These are phyloP conservation scores for Suillus sp. DNA, from an alignment of 768 basidiomycete genomes.

Conservation along the genomic window DNA sequence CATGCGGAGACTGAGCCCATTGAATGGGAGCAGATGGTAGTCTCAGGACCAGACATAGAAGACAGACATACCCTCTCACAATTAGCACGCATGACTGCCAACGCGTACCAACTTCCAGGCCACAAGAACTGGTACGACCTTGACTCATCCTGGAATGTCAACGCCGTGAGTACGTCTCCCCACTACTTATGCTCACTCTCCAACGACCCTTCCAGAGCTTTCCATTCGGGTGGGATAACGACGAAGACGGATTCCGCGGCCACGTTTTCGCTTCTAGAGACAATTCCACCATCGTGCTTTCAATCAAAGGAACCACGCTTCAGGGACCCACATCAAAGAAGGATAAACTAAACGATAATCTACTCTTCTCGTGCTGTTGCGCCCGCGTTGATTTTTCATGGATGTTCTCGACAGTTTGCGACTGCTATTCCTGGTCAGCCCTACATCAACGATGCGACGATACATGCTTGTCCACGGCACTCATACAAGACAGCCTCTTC, in stretches of 20 bases:
- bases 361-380: slow-evolving; percentile 92
- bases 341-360: slow-evolving; percentile 92
- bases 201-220: slow-evolving; percentile 55
- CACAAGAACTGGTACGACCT: slow-evolving; percentile 81
- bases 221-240: slow-evolving; percentile 76
- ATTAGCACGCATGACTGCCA: slow-evolving; percentile 84
- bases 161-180: slow-evolving; percentile 36
- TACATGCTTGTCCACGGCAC: slow-evolving; percentile 78
- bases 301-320: slow-evolving; percentile 89
- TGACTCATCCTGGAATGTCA: slow-evolving; percentile 68
- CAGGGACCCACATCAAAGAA: slow-evolving; percentile 84
- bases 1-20: slow-evolving; percentile 51
- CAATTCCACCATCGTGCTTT: slow-evolving; percentile 81
- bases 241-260: slow-evolving; percentile 79
- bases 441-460: slow-evolving; percentile 74
- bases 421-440: slow-evolving; percentile 63
- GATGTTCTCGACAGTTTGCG: slow-evolving; percentile 83
- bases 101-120: slow-evolving; percentile 82
- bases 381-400: slow-evolving; percentile 88
- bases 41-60: slow-evolving; percentile 75
- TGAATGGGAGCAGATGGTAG: slow-evolving; percentile 68
- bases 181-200: neutral
- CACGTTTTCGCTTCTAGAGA: slow-evolving; percentile 82
- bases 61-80: slow-evolving; percentile 80
- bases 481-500: slow-evolving; percentile 89